Evolutionary conservation across 768 basidiomycete genomes (phyloP).

Genomic region (Exsudoporus frostii): DNA sequence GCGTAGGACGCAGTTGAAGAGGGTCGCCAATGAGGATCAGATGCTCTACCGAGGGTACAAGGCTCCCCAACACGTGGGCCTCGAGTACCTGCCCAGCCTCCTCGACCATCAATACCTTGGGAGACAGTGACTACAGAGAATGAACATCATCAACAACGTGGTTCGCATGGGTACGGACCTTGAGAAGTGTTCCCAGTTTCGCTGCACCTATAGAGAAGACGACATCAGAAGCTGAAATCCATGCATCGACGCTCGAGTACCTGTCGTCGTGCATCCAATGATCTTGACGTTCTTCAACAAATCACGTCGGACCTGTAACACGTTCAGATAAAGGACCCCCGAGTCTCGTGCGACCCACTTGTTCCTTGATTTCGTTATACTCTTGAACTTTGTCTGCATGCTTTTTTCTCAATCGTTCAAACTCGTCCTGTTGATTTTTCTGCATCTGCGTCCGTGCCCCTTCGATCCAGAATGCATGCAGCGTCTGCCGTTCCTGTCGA

Average conservation of each 20-base stretch:
- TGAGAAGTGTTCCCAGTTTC: slow-evolving; percentile 56
- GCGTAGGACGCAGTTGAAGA: slow-evolving; percentile 64
- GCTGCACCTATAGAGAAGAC: slow-evolving; percentile 52
- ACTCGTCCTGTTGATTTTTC: slow-evolving; percentile 37
- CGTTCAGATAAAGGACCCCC: background rate
- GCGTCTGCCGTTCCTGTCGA: slow-evolving; percentile 40
- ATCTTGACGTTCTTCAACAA: slow-evolving; percentile 56
- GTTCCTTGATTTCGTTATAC: slow-evolving; percentile 44
- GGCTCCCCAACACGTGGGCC: slow-evolving; percentile 63
- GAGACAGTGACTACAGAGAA: slow-evolving; percentile 46
- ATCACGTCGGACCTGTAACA: slow-evolving; percentile 49
- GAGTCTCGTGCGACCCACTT: slow-evolving; percentile 39
- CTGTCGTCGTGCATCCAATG: slow-evolving; percentile 76
- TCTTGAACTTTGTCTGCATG: slow-evolving; percentile 39
- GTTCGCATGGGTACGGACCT: slow-evolving; percentile 34
- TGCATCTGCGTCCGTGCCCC: slow-evolving; percentile 36
- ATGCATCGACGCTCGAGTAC: slow-evolving; percentile 30
- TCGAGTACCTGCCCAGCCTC: slow-evolving; percentile 84
- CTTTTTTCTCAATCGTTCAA: slow-evolving; percentile 37
- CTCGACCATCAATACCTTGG: slow-evolving; percentile 67
- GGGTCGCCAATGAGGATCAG: slow-evolving; percentile 82
- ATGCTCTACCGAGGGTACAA: slow-evolving; percentile 67
- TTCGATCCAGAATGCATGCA: slow-evolving; percentile 48
- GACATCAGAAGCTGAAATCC: background rate
- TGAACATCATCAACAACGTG: background rate